phyloP scores from a whole-genome alignment of 768 basidiomycete genomes.

The Pleurotus pulmonarius region DNA sequence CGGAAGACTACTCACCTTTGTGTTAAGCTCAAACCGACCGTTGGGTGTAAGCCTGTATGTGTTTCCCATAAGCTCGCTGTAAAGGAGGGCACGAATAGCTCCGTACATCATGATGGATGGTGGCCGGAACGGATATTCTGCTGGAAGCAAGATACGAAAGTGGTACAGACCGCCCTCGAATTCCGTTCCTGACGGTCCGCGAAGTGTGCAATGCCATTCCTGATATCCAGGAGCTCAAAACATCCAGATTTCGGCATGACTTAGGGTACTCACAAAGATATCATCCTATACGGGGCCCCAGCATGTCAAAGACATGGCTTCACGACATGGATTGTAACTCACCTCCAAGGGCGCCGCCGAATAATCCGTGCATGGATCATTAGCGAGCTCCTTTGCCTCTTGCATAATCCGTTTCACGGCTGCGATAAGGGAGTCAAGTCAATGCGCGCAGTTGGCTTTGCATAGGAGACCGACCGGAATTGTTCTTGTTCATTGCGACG shows the following conservation, averaged over 20 bases:
- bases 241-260: conserved; percentile 2
- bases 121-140: conserved; percentile 95
- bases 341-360: conserved; percentile 81
- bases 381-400: conserved; percentile 85
- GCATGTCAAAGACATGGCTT: not conserved
- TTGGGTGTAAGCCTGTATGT: conserved; percentile 72
- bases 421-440: conserved; percentile 21
- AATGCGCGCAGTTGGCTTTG: not conserved
- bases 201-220: conserved; percentile 98
- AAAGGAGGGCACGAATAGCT: not conserved
- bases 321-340: conserved; percentile 8
- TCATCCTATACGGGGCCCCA: conserved; percentile 54
- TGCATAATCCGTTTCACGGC: conserved; percentile 98
- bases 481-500: conserved; percentile 35
- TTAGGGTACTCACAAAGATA: conserved; percentile 66
- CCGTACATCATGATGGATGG: conserved; percentile 82
- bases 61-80: not conserved
- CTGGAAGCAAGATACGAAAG: conserved; percentile 84
- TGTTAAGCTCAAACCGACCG: conserved; percentile 94
- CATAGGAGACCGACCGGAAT: conserved; percentile 53
- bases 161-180: conserved; percentile 97
- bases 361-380: conserved; percentile 85
- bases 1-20: conserved; percentile 59
- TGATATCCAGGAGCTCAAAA: conserved; percentile 16
- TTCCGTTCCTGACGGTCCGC: conserved; percentile 84